phyloP scores from a whole-genome alignment of 306 rosid species.

The Ormosia emarginata region DNA sequence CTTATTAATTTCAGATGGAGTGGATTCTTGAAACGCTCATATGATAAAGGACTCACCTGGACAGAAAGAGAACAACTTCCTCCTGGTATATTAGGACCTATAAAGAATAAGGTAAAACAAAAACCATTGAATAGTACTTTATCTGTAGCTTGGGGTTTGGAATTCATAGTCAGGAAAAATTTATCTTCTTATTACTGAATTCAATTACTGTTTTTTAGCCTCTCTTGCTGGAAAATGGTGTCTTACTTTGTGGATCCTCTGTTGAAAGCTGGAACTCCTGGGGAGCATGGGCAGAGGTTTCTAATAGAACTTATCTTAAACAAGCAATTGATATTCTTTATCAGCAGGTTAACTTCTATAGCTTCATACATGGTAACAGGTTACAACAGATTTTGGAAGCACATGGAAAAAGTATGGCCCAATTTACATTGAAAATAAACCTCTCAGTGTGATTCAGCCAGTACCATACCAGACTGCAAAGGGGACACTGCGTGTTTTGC shows the following conservation, averaged over 20 bases:
- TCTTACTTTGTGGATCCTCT: conserved; percentile 83
- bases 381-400: conserved; percentile 58
- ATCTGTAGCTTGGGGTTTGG: background rate
- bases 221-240: conserved; percentile 79
- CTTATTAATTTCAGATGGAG: conserved; percentile 66
- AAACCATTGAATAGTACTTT: background rate
- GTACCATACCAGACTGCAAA: conserved; percentile 72
- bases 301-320: background rate
- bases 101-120: conserved; percentile 77
- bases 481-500: conserved; percentile 75
- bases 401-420: conserved; percentile 90
- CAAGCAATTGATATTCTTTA: background rate
- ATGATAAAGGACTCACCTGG: conserved; percentile 82
- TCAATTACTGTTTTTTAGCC: conserved; percentile 50
- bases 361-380: conserved; percentile 43
- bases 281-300: conserved; percentile 98
- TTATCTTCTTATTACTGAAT: background rate
- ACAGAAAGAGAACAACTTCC: conserved; percentile 95
- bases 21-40: conserved; percentile 88
- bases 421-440: conserved; percentile 54
- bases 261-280: conserved; percentile 98
- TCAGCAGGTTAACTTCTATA: conserved; percentile 9
- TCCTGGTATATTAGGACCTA: conserved; percentile 88
- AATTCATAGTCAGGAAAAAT: background rate
- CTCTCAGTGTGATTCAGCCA: conserved; percentile 88